phyloP scores from a whole-genome alignment of 177 flowering plant species.

The Vitis hybrid region DNA sequence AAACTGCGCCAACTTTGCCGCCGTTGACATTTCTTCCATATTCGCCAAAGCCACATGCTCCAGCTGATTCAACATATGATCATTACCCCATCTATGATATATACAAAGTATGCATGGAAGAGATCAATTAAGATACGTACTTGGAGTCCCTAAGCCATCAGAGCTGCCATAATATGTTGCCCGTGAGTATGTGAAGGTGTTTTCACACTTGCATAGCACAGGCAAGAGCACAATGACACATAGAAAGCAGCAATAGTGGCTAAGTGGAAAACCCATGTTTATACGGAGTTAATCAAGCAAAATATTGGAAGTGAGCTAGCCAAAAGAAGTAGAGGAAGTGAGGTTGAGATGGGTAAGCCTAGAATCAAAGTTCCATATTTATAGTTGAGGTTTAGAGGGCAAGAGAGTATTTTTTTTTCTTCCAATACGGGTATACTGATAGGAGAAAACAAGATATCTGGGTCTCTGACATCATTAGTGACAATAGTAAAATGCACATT shows the following conservation, averaged over 20 bases:
- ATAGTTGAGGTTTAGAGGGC: slow-evolving; percentile 26
- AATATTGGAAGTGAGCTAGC: not conserved
- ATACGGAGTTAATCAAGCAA: not conserved
- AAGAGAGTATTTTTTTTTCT: not conserved
- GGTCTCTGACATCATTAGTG: no score
- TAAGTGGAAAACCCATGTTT: slow-evolving; percentile 19
- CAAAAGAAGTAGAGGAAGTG: not conserved
- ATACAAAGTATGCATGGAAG: not conserved
- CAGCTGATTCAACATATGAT: slow-evolving; percentile 35
- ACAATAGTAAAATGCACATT: no score
- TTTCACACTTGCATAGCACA: slow-evolving; percentile 37
- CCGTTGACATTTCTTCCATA: slow-evolving; percentile 66
- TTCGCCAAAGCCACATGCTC: slow-evolving; percentile 88
- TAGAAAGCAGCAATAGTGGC: slow-evolving; percentile 10
- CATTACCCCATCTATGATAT: not conserved
- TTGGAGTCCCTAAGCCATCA: slow-evolving; percentile 76
- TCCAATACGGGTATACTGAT: not conserved
- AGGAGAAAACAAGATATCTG: no score
- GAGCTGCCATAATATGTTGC: slow-evolving; percentile 91
- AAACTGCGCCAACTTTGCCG: slow-evolving; percentile 67
- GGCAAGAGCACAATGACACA: slow-evolving; percentile 37
- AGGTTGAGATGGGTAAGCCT: slow-evolving; percentile 1
- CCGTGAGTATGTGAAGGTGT: slow-evolving; percentile 47
- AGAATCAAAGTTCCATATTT: slow-evolving; percentile 26
- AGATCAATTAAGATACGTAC: slow-evolving; percentile 32